Conservation (phyloP, 2,329 filamentous ascomycete species). For the Amesomyces nigricolor region DNA sequence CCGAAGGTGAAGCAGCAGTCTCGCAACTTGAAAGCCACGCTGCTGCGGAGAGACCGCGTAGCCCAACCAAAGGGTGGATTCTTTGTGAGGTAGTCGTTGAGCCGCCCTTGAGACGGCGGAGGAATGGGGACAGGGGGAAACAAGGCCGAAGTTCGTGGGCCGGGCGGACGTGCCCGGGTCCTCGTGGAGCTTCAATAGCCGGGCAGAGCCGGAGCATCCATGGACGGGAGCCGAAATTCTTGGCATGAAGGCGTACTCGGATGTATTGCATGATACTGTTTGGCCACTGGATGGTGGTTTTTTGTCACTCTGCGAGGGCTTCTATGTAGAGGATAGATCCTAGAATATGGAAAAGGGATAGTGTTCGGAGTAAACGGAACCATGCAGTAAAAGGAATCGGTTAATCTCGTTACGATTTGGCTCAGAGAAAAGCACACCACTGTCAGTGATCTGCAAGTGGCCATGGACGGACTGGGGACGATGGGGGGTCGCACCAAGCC, state of each 20-base stretch:
- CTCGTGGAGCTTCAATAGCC: slow-evolving; percentile 10
- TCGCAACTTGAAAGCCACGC: slow-evolving; percentile 37
- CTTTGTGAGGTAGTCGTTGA: slow-evolving; percentile 32
- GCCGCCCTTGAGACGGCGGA: neutral
- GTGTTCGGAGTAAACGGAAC: too few relatives aligned
- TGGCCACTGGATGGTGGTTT: neutral
- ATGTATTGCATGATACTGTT: neutral
- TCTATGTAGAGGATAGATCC: neutral
- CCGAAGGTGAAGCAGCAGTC: slow-evolving; percentile 43
- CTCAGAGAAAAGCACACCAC: too few relatives aligned
- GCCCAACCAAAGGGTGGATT: slow-evolving; percentile 41
- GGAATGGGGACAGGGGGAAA: neutral
- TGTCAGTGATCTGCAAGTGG: neutral
- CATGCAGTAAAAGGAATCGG: too few relatives aligned
- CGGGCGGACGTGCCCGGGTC: slow-evolving; percentile 10
- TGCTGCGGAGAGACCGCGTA: slow-evolving; percentile 42
- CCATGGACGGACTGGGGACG: neutral
- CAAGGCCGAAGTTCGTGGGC: neutral
- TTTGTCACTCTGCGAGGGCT: neutral
- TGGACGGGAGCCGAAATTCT: neutral
- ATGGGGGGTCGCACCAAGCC: neutral
- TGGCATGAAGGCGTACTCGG: slow-evolving; percentile 1
- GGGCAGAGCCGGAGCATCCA: slow-evolving; percentile 11
- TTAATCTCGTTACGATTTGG: too few relatives aligned
- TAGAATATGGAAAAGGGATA: neutral